phyloP scores from a whole-genome alignment of 2,329 filamentous ascomycete species.

The Lecanoromycetidae sp. region DNA sequence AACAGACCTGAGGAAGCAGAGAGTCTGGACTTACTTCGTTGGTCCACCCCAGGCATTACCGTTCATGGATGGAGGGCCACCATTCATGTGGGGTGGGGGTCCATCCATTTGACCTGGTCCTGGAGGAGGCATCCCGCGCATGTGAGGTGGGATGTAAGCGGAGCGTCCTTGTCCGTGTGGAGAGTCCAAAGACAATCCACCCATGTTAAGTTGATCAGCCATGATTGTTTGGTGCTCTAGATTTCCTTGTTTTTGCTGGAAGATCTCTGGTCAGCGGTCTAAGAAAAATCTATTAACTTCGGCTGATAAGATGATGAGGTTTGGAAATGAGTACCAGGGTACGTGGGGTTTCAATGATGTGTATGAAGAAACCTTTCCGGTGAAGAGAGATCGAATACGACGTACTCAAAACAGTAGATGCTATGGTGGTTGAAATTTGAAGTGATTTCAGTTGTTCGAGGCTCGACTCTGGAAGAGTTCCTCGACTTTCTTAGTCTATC shows the following conservation, averaged over 20 bases:
- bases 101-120: slow-evolving; percentile 32
- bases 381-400: background rate
- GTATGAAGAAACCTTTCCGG: background rate
- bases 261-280: background rate
- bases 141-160: slow-evolving; percentile 55
- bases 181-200: slow-evolving; percentile 47
- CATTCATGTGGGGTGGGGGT: slow-evolving; percentile 19
- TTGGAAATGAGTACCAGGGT: background rate
- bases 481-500: background rate
- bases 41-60: slow-evolving; percentile 29
- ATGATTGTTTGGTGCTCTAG: slow-evolving; percentile 24
- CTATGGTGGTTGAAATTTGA: background rate
- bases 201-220: slow-evolving; percentile 46
- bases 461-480: background rate
- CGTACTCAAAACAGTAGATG: background rate
- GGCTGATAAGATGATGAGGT: slow-evolving; percentile 2
- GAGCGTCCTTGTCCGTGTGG: slow-evolving; percentile 49
- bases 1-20: background rate
- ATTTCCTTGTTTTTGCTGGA: background rate
- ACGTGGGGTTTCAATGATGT: background rate
- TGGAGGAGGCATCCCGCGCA: slow-evolving; percentile 36
- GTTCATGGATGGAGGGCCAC: slow-evolving; percentile 29
- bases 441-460: background rate
- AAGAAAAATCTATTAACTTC: background rate
- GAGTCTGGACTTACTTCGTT: background rate